Evolutionary conservation across 2,329 filamentous ascomycete species (phyloP).

Genomic region (Daldinia sp.): DNA sequence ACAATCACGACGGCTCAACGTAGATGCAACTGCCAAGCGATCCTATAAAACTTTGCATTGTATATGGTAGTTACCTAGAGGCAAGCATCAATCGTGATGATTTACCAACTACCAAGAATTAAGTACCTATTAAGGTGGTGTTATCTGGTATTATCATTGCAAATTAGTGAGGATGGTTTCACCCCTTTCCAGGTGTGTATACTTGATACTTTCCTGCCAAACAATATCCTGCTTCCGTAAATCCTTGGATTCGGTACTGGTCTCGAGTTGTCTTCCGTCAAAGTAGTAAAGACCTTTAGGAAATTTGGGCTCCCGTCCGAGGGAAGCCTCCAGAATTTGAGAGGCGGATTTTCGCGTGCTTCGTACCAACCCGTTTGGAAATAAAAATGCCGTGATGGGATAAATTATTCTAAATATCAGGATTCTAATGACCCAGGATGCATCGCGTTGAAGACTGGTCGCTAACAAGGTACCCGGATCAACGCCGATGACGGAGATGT

Average conservation of each 20-base stretch:
- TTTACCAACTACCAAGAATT: too few relatives aligned
- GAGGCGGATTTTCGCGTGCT: neutral
- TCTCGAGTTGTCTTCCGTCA: neutral
- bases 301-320: neutral
- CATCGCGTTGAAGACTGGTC: neutral
- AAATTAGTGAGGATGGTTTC: neutral
- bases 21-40: neutral
- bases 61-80: neutral
- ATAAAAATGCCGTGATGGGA: neutral
- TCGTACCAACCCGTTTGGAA: neutral
- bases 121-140: too few relatives aligned
- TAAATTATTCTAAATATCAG: neutral
- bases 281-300: neutral
- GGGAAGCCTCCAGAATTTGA: neutral
- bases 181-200: neutral
- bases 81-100: neutral
- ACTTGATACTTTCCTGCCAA: neutral
- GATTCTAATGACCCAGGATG: neutral
- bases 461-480: neutral
- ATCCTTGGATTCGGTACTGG: neutral
- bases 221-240: neutral
- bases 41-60: neutral
- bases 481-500: constrained; percentile 36
- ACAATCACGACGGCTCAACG: neutral
- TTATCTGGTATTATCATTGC: too few relatives aligned